Evolutionary conservation across 2,329 filamentous ascomycete species (phyloP), one percentile per base, ranked within the genome.

Genomic region (Fragosphaeria purpurea): DNA sequence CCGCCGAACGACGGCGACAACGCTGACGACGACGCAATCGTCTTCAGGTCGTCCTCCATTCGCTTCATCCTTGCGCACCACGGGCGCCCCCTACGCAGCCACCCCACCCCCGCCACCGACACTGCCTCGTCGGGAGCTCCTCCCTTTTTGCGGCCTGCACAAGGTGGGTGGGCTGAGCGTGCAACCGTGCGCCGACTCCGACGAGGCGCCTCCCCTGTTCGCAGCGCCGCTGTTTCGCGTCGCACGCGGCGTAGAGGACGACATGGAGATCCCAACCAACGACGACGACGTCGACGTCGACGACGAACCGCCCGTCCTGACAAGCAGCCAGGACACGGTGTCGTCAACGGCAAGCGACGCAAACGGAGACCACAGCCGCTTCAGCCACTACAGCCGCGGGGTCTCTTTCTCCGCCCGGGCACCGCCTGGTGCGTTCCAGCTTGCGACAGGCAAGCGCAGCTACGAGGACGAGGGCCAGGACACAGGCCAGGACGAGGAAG

Each of bases 101-200:
- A 44, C 46, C 41, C 34, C 61, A 60, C 48, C 57, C 54, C 42
- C 59, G 32, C 42, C 51, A 33, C 39, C 50, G 6, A 35, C 46
- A 22, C 6, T 47, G n/a, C 33, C 41, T 6, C 55, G 68, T 38
- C 71, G 76, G 35, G 88, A 93, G 62, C 72, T 95, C 5, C 70
- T 83, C 7, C 88, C 88, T 0, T 94, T 89, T 63, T 91, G 87
- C 63, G 88, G 87, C 32, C 75, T 93, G 57, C 76, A 88, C 68
- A 88, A 83, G 60, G 74, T 86, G 50, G 86, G 86, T 40, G 86
- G 86, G 0, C 68, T 83, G 41, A 76, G 76, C 34, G 70, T 75
- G 33, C 84, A 88, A 62, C 72, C 78, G 11, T 83, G 88, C 60
- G 73, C 77, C 12, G 64, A 70, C 30, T 67, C 45, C 35, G 37